phyloP scores from a whole-genome alignment of 2,329 filamentous ascomycete species.

The Periglandula ipomoeae region DNA sequence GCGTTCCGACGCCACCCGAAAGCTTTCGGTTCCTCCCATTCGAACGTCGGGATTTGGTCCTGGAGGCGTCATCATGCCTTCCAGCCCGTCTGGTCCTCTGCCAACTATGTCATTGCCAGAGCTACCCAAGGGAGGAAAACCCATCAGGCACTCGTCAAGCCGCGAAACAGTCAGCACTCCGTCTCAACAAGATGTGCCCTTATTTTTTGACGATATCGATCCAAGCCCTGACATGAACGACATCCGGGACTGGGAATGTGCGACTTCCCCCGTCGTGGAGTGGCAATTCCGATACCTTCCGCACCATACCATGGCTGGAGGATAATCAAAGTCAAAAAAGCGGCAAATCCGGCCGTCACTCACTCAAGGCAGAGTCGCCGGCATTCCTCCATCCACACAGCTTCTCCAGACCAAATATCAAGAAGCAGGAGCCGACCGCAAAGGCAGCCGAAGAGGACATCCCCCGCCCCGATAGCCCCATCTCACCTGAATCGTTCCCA shows the following conservation, averaged over 20 bases:
- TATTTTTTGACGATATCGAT: slow-evolving; percentile 24
- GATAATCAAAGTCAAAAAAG: not conserved
- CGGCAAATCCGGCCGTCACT: not conserved
- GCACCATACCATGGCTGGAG: slow-evolving; percentile 1
- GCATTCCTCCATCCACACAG: slow-evolving; percentile 4
- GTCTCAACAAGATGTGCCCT: slow-evolving; percentile 14
- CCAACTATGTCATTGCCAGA: slow-evolving; percentile 6
- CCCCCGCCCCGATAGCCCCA: slow-evolving; percentile 32
- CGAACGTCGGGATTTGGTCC: not conserved
- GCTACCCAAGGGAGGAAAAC: slow-evolving; percentile 1
- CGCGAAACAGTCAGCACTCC: slow-evolving; percentile 9
- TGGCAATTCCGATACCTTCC: not conserved
- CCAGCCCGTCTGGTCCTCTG: slow-evolving; percentile 3
- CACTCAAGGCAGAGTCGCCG: slow-evolving; percentile 12
- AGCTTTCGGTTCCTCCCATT: not conserved
- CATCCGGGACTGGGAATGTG: slow-evolving; percentile 25
- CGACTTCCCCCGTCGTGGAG: slow-evolving; percentile 6
- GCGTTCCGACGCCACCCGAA: not conserved
- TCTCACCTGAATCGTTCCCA: slow-evolving; percentile 25
- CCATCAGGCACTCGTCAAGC: slow-evolving; percentile 1
- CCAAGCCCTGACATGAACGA: slow-evolving; percentile 30
- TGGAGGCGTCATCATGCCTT: not conserved
- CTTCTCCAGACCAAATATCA: not conserved
- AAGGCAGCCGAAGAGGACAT: slow-evolving; percentile 17
- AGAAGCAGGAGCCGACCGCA: not conserved